Conservation (phyloP, 257 asterid species). For the Eustoma russellianum region DNA sequence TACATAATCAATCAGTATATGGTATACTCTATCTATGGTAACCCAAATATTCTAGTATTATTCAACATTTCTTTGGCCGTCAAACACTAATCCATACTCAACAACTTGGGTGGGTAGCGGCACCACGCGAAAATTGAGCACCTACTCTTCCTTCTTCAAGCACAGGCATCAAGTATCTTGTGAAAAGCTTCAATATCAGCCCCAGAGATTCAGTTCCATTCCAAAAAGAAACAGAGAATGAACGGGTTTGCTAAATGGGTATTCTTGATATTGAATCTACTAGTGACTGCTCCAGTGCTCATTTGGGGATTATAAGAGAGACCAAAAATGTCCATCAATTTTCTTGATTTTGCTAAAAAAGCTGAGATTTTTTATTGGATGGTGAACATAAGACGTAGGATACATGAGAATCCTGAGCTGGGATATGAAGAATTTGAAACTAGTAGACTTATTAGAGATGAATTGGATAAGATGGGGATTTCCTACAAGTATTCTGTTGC, state of each 20-base stretch:
- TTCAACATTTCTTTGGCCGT: too few relatives aligned
- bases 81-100: too few relatives aligned
- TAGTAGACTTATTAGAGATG: constrained; percentile 75
- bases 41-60: too few relatives aligned
- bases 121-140: not conserved
- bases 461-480: constrained; percentile 82
- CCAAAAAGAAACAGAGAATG: not conserved
- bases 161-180: too few relatives aligned
- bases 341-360: constrained; percentile 56
- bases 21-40: too few relatives aligned
- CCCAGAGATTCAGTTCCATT: too few relatives aligned
- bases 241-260: constrained; percentile 6
- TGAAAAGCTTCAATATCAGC: too few relatives aligned
- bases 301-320: constrained; percentile 8
- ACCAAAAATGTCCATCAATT: constrained; percentile 41
- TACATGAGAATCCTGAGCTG: constrained; percentile 94
- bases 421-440: constrained; percentile 91
- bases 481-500: constrained; percentile 67
- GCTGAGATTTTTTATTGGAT: constrained; percentile 76
- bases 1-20: too few relatives aligned
- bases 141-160: not conserved
- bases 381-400: constrained; percentile 62
- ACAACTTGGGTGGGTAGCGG: not conserved
- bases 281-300: not conserved
- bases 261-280: constrained; percentile 3